Conservation (phyloP, 2,329 filamentous ascomycete species). For the Penicillium brevicompactum region DNA sequence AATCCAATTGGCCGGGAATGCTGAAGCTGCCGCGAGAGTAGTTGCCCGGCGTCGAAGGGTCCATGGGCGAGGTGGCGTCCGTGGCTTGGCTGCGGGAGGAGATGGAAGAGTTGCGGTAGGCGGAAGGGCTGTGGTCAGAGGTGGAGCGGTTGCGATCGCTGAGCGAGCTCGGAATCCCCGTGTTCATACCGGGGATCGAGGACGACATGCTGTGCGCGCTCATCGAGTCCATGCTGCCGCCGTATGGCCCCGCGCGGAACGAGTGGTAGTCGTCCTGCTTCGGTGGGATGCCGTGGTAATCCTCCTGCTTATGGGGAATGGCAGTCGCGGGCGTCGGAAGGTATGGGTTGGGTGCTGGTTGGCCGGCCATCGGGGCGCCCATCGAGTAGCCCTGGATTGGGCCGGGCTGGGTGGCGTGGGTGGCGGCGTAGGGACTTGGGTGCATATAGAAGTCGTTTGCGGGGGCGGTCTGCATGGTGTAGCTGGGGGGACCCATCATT, state of each 20-base stretch:
- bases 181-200: slow-evolving; percentile 36
- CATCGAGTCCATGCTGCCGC: slow-evolving; percentile 38
- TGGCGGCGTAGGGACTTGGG: slow-evolving; percentile 32
- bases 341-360: slow-evolving; percentile 41
- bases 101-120: slow-evolving; percentile 45
- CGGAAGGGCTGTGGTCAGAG: slow-evolving; percentile 37
- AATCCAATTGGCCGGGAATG: slow-evolving; percentile 34
- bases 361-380: slow-evolving; percentile 33
- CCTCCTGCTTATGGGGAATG: slow-evolving; percentile 20
- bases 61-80: slow-evolving; percentile 42
- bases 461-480: slow-evolving; percentile 35
- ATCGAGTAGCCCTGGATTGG: slow-evolving; percentile 40
- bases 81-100: slow-evolving; percentile 41
- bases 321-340: slow-evolving; percentile 35
- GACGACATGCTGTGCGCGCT: slow-evolving; percentile 34
- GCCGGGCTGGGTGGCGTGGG: slow-evolving; percentile 37
- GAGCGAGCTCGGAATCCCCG: slow-evolving; percentile 34
- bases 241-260: slow-evolving; percentile 38
- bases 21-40: slow-evolving; percentile 44
- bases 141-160: slow-evolving; percentile 40
- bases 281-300: neutral
- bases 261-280: slow-evolving; percentile 43
- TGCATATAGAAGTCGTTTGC: slow-evolving; percentile 43
- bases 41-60: slow-evolving; percentile 37
- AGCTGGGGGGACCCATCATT: slow-evolving; percentile 37